Conservation (phyloP, 2,329 filamentous ascomycete species). For the Neodidymelliopsis sp. region DNA sequence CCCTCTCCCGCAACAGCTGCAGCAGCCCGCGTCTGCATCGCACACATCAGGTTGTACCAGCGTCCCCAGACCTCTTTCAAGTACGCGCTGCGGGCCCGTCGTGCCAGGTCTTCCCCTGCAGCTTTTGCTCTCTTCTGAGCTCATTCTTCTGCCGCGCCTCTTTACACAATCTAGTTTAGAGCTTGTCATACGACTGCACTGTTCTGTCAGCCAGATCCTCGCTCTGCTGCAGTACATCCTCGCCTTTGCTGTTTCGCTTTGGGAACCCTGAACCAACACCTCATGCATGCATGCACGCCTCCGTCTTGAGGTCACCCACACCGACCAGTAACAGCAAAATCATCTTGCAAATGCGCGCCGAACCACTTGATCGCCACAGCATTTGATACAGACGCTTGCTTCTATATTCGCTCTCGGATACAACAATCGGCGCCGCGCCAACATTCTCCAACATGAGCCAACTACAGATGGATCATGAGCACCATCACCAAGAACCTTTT, state of each 20-base stretch:
- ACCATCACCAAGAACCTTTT: constrained; percentile 44
- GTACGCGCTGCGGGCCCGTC: constrained; percentile 45
- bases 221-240: constrained; percentile 32
- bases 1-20: constrained; percentile 41
- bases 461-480: constrained; percentile 53
- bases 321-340: constrained; percentile 39
- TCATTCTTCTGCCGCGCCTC: constrained; percentile 33
- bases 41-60: constrained; percentile 44
- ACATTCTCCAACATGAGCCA: constrained; percentile 48
- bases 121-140: constrained; percentile 29
- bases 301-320: constrained; percentile 42
- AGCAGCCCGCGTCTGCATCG: constrained; percentile 43
- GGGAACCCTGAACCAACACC: constrained; percentile 39
- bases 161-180: constrained; percentile 26
- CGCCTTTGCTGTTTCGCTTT: constrained; percentile 43
- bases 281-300: constrained; percentile 51
- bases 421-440: constrained; percentile 24
- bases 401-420: constrained; percentile 33
- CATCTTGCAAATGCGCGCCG: constrained; percentile 43
- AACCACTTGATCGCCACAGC: constrained; percentile 32
- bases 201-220: constrained; percentile 40
- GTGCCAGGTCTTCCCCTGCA: constrained; percentile 45
- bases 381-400: constrained; percentile 39
- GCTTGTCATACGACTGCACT: constrained; percentile 33
- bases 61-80: constrained; percentile 44